Percentiles rank a stretch among this genome's conserved stretches.
Conservation (phyloP, 257 asterid species). For the Capsicum chinense region DNA sequence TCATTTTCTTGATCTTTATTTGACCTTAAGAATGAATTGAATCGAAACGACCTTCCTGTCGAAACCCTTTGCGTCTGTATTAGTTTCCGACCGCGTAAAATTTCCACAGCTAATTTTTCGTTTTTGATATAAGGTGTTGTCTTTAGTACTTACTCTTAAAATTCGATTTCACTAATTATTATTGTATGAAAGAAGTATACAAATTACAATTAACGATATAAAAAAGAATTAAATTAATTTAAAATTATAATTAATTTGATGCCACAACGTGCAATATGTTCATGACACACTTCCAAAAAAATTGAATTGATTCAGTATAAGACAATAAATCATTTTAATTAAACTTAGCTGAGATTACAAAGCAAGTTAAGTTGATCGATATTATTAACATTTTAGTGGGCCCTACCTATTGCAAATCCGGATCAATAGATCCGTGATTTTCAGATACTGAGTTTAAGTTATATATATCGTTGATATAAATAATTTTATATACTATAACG, state of each 20-base stretch:
- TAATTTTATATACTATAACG: background rate
- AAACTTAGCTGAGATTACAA: conserved; percentile 22
- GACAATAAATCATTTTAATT: background rate
- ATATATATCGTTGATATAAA: background rate
- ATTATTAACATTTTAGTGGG: background rate
- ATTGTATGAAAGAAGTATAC: background rate
- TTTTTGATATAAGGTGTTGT: too few species aligned
- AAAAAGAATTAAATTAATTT: background rate
- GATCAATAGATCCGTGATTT: background rate
- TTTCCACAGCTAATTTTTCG: too few species aligned
- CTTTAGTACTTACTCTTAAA: background rate
- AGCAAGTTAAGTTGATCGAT: background rate
- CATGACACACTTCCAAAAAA: background rate
- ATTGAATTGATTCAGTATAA: background rate
- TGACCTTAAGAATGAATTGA: too few species aligned
- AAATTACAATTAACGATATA: background rate
- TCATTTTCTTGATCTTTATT: too few species aligned
- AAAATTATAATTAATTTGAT: background rate
- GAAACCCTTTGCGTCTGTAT: too few species aligned
- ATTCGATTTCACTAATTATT: background rate
- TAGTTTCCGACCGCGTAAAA: too few species aligned
- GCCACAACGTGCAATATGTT: background rate
- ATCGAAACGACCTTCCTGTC: too few species aligned
- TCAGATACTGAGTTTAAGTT: background rate
- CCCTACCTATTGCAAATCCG: background rate